phyloP scores from a whole-genome alignment of 2,329 filamentous ascomycete genomes.

The Cordyceps fumosorosea region DNA sequence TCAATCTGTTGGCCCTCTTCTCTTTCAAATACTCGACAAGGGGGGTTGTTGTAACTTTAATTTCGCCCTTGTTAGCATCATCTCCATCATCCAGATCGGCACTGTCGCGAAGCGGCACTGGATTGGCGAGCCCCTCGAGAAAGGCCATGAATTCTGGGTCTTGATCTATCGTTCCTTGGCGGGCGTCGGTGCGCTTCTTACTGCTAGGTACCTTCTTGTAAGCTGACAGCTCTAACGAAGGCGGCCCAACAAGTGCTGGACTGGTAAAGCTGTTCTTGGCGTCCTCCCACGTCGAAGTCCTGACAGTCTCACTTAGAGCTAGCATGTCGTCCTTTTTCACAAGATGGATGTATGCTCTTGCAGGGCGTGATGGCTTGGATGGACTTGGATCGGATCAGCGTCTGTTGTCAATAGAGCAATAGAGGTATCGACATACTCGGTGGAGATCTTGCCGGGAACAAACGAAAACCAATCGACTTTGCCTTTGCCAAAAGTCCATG shows the following conservation, averaged over 20 bases:
- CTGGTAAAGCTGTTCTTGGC: conserved; percentile 69
- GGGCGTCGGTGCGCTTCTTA: conserved; percentile 70
- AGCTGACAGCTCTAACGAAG: conserved; percentile 72
- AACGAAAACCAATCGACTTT: conserved; percentile 81
- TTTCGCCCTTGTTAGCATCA: conserved; percentile 39
- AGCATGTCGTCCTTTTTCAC: conserved; percentile 62
- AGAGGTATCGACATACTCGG: conserved; percentile 55
- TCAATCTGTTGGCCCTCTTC: conserved; percentile 73
- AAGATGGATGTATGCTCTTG: conserved; percentile 77
- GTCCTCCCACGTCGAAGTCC: conserved; percentile 68
- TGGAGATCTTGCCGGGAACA: conserved; percentile 63
- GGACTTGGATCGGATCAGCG: conserved; percentile 43
- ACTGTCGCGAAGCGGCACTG: conserved; percentile 39
- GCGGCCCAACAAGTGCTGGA: conserved; percentile 67
- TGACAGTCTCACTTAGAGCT: conserved; percentile 63
- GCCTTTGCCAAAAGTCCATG: conserved; percentile 75
- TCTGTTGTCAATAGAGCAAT: neutral
- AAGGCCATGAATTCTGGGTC: conserved; percentile 95
- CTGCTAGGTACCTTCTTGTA: conserved; percentile 76
- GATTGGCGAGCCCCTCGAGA: conserved; percentile 77
- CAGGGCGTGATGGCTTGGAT: conserved; percentile 77
- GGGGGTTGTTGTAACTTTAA: conserved; percentile 73
- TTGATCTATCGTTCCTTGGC: conserved; percentile 92
- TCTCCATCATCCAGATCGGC: conserved; percentile 35
- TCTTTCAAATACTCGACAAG: conserved; percentile 85